phyloP scores from a whole-genome alignment of 305 asterid genomes.

The Lippia alba region DNA sequence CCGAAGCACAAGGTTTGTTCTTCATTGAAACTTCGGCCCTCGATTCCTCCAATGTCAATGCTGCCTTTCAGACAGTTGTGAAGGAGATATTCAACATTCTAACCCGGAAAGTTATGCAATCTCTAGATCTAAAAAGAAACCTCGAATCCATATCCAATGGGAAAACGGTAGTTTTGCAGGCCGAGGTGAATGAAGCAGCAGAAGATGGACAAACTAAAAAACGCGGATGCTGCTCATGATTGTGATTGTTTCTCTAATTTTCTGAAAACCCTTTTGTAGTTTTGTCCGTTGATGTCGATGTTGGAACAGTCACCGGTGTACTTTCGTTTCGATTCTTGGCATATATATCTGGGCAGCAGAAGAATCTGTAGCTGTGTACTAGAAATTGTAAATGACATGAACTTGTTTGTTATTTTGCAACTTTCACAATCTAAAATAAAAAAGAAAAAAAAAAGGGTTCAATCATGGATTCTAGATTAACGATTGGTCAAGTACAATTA shows the following conservation, averaged over 20 bases:
- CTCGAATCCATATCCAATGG: constrained; percentile 34
- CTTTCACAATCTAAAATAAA: background rate
- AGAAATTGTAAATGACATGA: constrained; percentile 18
- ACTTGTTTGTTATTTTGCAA: background rate
- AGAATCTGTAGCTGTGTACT: constrained; percentile 28
- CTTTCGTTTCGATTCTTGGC: constrained; percentile 17
- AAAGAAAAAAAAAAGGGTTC: too few relatives aligned
- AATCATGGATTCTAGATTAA: too few relatives aligned
- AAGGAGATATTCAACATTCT: constrained; percentile 56
- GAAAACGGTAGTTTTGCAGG: constrained; percentile 43
- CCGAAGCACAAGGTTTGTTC: constrained; percentile 60
- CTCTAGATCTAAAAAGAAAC: constrained; percentile 42
- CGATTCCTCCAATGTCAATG: constrained; percentile 52
- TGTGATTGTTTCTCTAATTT: constrained; percentile 3
- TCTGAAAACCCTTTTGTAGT: constrained; percentile 11
- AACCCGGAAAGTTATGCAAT: constrained; percentile 55
- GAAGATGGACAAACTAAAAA: constrained; percentile 33
- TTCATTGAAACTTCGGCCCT: constrained; percentile 70
- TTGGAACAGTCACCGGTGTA: constrained; percentile 9
- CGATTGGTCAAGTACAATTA: too few relatives aligned
- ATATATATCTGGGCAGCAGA: constrained; percentile 7
- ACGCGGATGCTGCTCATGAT: constrained; percentile 43
- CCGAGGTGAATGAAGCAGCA: constrained; percentile 30
- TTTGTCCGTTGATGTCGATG: constrained; percentile 13
- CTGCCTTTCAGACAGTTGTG: constrained; percentile 59